Conservation (phyloP, 1,139 yeast genomes). For the Suhomyces maxii region DNA sequence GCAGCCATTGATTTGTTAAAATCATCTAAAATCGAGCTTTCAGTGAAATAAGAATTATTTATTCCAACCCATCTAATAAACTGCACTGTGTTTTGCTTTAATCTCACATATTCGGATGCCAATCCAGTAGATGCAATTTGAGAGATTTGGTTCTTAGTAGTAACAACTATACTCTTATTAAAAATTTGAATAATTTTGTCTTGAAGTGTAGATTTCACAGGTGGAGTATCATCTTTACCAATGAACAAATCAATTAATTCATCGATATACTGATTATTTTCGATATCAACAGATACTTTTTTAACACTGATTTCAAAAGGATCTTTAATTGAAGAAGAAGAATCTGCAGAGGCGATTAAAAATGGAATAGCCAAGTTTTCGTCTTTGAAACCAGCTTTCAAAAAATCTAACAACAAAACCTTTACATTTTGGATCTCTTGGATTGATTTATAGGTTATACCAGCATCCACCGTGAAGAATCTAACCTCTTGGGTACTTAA, state of each 20-base stretch:
- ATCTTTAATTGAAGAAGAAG: conserved; percentile 53
- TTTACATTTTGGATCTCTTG: conserved; percentile 52
- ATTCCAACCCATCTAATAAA: conserved; percentile 59
- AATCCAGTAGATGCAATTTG: conserved; percentile 57
- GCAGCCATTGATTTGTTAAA: conserved; percentile 48
- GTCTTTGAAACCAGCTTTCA: conserved; percentile 43
- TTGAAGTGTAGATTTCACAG: conserved; percentile 57
- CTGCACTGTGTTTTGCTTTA: conserved; percentile 54
- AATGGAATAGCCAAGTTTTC: conserved; percentile 41
- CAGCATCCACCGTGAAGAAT: conserved; percentile 69
- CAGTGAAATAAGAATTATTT: conserved; percentile 16
- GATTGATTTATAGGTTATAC: conserved; percentile 52
- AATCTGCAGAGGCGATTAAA: conserved; percentile 66
- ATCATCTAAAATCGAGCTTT: conserved; percentile 16
- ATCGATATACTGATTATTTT: conserved; percentile 44
- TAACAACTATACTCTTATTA: conserved; percentile 53
- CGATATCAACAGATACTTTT: conserved; percentile 53
- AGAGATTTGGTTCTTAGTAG: conserved; percentile 37
- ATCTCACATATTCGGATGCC: conserved; percentile 46
- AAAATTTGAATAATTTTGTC: conserved; percentile 57
- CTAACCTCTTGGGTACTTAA: conserved; percentile 53
- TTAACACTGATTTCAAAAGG: conserved; percentile 52
- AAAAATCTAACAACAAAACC: conserved; percentile 31
- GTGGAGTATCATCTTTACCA: conserved; percentile 46
- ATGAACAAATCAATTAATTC: conserved; percentile 45